Base-by-base conservation (phyloP, 345 rosid genomes). In the Syzygium aqueum region DNA sequence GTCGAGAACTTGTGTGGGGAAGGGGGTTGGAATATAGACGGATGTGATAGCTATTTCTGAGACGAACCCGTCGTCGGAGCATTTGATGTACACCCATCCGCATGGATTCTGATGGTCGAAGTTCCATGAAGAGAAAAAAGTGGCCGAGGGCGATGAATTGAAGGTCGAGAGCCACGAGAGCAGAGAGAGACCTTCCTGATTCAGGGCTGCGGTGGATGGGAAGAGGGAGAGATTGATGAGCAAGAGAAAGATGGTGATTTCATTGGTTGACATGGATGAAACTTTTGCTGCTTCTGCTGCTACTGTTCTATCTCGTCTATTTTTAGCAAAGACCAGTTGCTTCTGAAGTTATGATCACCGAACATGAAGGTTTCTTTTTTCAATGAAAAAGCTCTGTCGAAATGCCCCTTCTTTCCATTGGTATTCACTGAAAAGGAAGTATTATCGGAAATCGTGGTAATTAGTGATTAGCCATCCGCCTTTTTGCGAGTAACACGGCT, bases 141-240 rank as follows among this genome's bases (percentile, higher is more conserved):
- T 50, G 40, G 95, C 65, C 7, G 97, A 90, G 19, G 90, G 85
- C 19, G 95, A 91, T 85, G 94, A 91, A 88, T 92, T 90, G 89
- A 93, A 92, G 33, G 93, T 89, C 56, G 96, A 90, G 86, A 95
- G 94, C 97, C 97, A 95, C 88, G 97, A 94, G 86, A 93, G 94
- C 6, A 95, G 92, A 53, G 94, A 91, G 53, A 85, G 91, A n/a
- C 96, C 97, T 93, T 95, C 97, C 84, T 92, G 94, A 89, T 94
- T 95, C 92, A 94, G 85, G 28, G 94, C 92, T 84, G 91, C 90
- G 63, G 88, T 88, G 86, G 93, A 84, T 53, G 94, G 91, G 87
- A 91, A 88, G 73, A 92, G 87, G 83, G 89, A 89, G 88, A 93
- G 82, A 77, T 89, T 90, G 54, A 94, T 90, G 33, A 93, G 87